These are phyloP conservation scores for Alternaria sp. DNA, from an alignment of 2,329 filamentous ascomycete genomes.

Conservation along the genomic window DNA sequence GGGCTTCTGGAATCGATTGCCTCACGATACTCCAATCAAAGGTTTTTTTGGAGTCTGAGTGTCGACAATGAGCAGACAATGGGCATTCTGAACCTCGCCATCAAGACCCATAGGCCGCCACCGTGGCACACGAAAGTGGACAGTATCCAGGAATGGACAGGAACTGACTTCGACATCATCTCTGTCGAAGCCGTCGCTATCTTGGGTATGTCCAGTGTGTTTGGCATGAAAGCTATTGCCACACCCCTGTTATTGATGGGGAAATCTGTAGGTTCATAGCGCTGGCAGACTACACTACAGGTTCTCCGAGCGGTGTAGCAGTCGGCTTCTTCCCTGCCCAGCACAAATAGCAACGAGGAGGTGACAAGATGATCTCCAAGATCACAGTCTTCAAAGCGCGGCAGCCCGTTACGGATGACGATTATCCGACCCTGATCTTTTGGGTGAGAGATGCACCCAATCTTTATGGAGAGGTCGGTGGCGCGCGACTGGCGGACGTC, in stretches of 20 bases:
- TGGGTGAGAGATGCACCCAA: neutral
- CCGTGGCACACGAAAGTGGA: neutral
- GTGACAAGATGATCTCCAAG: neutral
- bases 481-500: neutral
- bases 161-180: neutral
- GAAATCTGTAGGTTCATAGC: neutral
- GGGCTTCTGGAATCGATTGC: slow-evolving; percentile 8
- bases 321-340: slow-evolving; percentile 4
- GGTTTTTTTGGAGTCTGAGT: neutral
- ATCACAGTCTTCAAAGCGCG: neutral
- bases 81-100: neutral
- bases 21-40: neutral
- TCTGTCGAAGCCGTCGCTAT: neutral
- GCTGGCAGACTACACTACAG: neutral
- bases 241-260: neutral
- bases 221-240: neutral
- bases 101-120: neutral
- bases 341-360: neutral
- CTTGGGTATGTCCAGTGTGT: neutral
- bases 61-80: neutral
- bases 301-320: slow-evolving; percentile 1
- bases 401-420: neutral
- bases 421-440: neutral
- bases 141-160: neutral
- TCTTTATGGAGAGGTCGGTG: neutral